Evolutionary conservation across 345 rosid species (phyloP), one percentile per base, ranked within the genome.

Genomic region (Eucalyptus marginata): DNA sequence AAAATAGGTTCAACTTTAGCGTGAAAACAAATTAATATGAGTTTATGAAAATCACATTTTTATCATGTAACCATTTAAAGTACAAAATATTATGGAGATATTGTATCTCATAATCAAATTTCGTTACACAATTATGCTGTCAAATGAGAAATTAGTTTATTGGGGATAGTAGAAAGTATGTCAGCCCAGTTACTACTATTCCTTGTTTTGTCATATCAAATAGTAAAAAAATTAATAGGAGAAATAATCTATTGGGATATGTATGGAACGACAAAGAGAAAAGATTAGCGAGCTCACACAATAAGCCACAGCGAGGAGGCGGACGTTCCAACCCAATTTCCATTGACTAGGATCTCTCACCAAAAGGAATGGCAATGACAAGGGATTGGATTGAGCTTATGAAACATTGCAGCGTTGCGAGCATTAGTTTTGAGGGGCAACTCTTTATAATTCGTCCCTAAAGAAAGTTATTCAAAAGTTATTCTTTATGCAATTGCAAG

Each of bases 361-460:
- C 27, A 95, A 33, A 52, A 83, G 94, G 95, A 91, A 96, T 91
- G 54, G 99, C 98, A 79, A 96, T 93, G 56, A 84, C 90, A 49
- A 97, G 95, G 3, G 98, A 94, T 29, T 96, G 98, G 80, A 96
- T 90, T 33, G 98, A 89, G 93, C 97, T 97, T 15, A 95, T 79
- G 59, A 96, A 92, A 88, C 98, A 96, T 59, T 95, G 95, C 12
- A 97, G 93, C 49, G 96, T 92, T 66, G 98, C 94, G 85, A 96
- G 93, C 66, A 96, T 94, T 83, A 96, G 96, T 92, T 95, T 96
- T 13, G 98, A 95, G 44, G 98, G 99, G 91, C 93, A 97, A 52
- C 88, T 84, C 81, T 94, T 96, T 90, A 95, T 47, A 8, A 95
- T 94, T 24, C 87, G 51, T 51, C 90, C 96, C 98, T 97, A 94